These are phyloP conservation scores for Cutaneotrichosporon spelunceum DNA, from an alignment of 1,284 basidiomycete species.

Conservation along the genomic window DNA sequence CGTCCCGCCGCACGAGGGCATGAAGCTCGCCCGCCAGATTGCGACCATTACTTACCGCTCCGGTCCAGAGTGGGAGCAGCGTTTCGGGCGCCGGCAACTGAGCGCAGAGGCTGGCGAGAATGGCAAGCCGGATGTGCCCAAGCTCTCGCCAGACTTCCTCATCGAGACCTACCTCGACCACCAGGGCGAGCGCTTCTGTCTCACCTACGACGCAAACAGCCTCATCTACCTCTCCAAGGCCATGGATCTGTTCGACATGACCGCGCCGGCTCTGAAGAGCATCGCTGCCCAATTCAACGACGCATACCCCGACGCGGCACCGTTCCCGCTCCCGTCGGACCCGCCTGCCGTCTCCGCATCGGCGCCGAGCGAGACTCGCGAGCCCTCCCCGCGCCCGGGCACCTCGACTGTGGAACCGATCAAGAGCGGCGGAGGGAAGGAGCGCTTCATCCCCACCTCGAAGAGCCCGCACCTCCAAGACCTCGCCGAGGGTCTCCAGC, in stretches of 20 bases:
- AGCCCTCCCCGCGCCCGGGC: constrained; percentile 11
- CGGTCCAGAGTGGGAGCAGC: constrained; percentile 97
- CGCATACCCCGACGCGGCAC: constrained; percentile 40
- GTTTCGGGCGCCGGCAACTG: constrained; percentile 71
- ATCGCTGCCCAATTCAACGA: constrained; percentile 55
- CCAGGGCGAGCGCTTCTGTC: constrained; percentile 93
- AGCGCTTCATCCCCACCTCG: constrained; percentile 57
- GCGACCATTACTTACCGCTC: constrained; percentile 99
- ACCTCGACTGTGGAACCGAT: not conserved
- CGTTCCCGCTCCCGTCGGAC: constrained; percentile 48
- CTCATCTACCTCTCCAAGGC: constrained; percentile 98
- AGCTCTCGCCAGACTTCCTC: constrained; percentile 75
- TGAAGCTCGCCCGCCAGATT: constrained; percentile 98
- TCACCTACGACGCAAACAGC: constrained; percentile 99
- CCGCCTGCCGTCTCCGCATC: constrained; percentile 30
- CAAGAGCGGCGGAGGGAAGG: constrained; percentile 24
- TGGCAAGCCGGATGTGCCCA: constrained; percentile 23
- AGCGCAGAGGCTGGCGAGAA: constrained; percentile 37
- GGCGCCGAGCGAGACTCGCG: constrained; percentile 7
- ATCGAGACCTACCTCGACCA: constrained; percentile 99
- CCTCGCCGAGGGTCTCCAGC: constrained; percentile 75
- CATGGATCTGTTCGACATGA: constrained; percentile 99
- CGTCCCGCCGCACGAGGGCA: constrained; percentile 92
- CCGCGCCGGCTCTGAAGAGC: constrained; percentile 67
- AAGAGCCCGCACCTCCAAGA: constrained; percentile 69